These are phyloP conservation scores for Phylloporus arenicola DNA, from an alignment of 768 basidiomycete species.

Conservation along the genomic window DNA sequence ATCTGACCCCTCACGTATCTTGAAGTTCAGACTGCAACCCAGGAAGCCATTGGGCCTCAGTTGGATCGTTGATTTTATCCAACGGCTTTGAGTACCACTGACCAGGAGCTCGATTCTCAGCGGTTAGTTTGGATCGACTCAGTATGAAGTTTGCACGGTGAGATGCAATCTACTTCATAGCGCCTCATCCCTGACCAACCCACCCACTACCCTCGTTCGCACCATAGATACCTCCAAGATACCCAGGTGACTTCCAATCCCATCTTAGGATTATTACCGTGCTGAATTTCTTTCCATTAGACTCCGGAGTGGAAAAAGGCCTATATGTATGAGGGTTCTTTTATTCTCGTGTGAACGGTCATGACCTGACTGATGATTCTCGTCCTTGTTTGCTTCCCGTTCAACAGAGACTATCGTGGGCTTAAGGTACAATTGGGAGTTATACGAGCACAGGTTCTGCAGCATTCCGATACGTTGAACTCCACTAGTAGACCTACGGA, in stretches of 20 bases:
- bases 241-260: conserved; percentile 44
- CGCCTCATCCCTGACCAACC: background rate
- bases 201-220: background rate
- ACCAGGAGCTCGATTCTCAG: too few relatives aligned
- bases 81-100: background rate
- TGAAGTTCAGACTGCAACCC: background rate
- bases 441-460: conserved; percentile 36
- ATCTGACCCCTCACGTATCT: too few relatives aligned
- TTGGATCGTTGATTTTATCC: background rate
- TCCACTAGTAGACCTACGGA: background rate
- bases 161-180: conserved; percentile 10
- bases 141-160: conserved; percentile 60
- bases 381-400: background rate
- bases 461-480: conserved; percentile 18
- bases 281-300: conserved; percentile 30
- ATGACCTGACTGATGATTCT: background rate
- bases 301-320: conserved; percentile 53
- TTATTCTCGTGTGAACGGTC: background rate
- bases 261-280: background rate
- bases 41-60: background rate
- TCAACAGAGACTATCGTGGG: conserved; percentile 59
- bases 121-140: background rate
- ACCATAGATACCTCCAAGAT: conserved; percentile 57
- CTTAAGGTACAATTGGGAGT: conserved; percentile 68
- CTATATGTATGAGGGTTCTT: conserved; percentile 17